phyloP scores from a whole-genome alignment of 768 basidiomycete genomes.

The Paxillus involutus region DNA sequence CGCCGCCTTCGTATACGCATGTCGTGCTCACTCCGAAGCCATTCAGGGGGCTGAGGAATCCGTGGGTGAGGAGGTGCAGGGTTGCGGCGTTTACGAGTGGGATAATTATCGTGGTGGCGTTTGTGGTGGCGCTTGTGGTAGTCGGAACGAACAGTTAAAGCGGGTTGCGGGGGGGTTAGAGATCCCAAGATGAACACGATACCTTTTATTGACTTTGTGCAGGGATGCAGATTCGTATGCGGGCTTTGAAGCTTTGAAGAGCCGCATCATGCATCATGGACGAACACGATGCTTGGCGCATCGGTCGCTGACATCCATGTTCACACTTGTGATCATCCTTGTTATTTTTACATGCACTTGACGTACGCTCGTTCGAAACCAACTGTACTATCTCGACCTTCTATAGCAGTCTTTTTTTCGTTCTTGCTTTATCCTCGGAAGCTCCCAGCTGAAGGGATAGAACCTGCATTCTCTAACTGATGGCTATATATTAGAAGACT shows the following conservation, averaged over 20 bases:
- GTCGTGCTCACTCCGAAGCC: conserved; percentile 21
- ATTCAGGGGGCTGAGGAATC: conserved; percentile 25
- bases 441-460: no score
- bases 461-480: no score
- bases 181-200: no score
- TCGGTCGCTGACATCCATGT: background rate
- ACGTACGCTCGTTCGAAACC: background rate
- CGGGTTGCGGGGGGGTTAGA: background rate
- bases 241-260: background rate
- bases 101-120: conserved; percentile 45
- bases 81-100: conserved; percentile 62
- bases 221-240: no score
- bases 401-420: background rate
- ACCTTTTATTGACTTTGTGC: background rate
- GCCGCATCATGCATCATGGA: background rate
- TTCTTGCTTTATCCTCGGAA: no score
- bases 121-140: conserved; percentile 53
- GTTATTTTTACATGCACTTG: background rate
- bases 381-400: background rate
- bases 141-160: conserved; percentile 3
- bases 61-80: conserved; percentile 48
- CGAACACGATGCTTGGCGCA: background rate
- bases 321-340: background rate
- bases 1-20: conserved; percentile 23
- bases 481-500: no score